Evolutionary conservation across 148 eudicot species (phyloP).

Genomic region (Salicornia ramosissima): DNA sequence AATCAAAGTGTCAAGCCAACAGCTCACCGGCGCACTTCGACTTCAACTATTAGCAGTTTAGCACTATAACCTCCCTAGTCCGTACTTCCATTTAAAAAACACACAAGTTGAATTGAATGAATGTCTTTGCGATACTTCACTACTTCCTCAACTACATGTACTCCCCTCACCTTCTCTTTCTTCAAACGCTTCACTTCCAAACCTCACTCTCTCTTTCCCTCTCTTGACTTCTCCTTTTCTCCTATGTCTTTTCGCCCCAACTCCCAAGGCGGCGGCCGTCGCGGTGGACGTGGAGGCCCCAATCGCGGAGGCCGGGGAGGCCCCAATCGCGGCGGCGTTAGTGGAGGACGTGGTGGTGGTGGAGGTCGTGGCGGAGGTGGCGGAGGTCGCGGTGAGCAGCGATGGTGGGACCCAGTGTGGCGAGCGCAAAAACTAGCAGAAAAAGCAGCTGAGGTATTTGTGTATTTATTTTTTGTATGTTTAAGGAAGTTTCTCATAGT

Average conservation of each 20-base stretch:
- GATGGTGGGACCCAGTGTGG: slow-evolving; percentile 99
- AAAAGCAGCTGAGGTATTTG: slow-evolving; percentile 55
- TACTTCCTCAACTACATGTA: neutral
- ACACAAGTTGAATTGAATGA: no score
- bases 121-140: slow-evolving; percentile 25
- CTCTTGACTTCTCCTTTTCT: slow-evolving; percentile 14
- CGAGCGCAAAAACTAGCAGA: slow-evolving; percentile 78
- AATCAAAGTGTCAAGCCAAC: slow-evolving; percentile 2
- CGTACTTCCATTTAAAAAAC: no score
- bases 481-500: neutral
- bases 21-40: neutral
- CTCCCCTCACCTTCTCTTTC: slow-evolving; percentile 18
- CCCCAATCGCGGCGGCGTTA: slow-evolving; percentile 17
- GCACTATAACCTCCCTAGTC: no score
- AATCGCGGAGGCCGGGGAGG: slow-evolving; percentile 35
- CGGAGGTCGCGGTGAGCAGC: slow-evolving; percentile 67
- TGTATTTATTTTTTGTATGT: neutral
- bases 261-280: slow-evolving; percentile 78
- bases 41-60: no score
- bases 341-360: slow-evolving; percentile 34
- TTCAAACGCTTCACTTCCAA: slow-evolving; percentile 13
- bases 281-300: slow-evolving; percentile 57
- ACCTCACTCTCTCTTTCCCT: neutral
- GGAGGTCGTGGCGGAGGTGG: slow-evolving; percentile 35
- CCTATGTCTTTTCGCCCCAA: slow-evolving; percentile 77